phyloP scores from a whole-genome alignment of 2,329 filamentous ascomycete species.

The Pseudogymnoascus sp. region DNA sequence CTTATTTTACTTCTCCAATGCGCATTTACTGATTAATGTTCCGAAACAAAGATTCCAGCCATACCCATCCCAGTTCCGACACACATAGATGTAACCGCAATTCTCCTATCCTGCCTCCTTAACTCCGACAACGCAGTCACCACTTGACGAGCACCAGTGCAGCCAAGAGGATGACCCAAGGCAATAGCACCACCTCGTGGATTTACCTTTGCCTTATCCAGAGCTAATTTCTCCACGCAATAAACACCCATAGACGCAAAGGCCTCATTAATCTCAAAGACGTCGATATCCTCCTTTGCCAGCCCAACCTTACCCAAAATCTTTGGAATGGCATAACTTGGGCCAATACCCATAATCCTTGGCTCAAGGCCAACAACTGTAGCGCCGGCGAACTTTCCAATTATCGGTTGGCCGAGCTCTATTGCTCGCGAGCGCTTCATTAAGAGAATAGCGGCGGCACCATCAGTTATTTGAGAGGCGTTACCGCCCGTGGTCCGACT shows the following conservation, averaged over 20 bases:
- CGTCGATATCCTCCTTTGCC: constrained; percentile 78
- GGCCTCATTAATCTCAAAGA: constrained; percentile 98
- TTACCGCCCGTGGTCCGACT: constrained; percentile 93
- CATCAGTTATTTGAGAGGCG: constrained; percentile 89
- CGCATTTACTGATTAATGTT: constrained; percentile 45
- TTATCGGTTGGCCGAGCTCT: constrained; percentile 73
- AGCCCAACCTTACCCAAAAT: constrained; percentile 80
- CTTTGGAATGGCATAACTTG: constrained; percentile 89
- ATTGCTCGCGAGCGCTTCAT: constrained; percentile 92
- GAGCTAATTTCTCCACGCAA: constrained; percentile 78
- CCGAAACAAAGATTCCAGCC: constrained; percentile 90
- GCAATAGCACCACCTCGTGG: constrained; percentile 94
- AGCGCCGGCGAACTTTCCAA: constrained; percentile 84
- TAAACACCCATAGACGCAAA: constrained; percentile 94
- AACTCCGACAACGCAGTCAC: constrained; percentile 87
- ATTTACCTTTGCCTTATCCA: constrained; percentile 83
- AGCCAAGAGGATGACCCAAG: constrained; percentile 88
- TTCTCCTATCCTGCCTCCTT: constrained; percentile 69
- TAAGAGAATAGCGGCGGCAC: constrained; percentile 87
- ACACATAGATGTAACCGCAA: constrained; percentile 93
- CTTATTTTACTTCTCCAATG: not conserved
- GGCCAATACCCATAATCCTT: constrained; percentile 89
- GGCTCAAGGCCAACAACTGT: constrained; percentile 82
- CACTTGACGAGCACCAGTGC: constrained; percentile 86
- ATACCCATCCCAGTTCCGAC: constrained; percentile 95